Conservation (phyloP, 305 asterid genomes). For the Ajuga reptans region DNA sequence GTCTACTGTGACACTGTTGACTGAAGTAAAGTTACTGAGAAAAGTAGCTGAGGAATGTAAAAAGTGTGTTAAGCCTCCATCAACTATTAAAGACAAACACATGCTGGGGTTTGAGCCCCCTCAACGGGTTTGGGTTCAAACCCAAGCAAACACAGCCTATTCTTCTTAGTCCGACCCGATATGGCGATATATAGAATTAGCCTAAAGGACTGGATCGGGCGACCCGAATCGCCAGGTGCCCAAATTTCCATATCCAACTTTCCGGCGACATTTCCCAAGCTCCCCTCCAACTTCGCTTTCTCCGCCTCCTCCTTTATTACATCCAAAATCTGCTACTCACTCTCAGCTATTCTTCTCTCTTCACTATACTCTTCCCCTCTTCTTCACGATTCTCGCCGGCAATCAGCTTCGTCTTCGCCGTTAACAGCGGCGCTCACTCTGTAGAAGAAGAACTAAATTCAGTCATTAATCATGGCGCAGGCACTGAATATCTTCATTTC, state of each 20-base stretch:
- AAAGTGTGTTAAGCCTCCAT: too few relatives aligned
- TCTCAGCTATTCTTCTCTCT: background rate
- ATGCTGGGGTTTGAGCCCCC: too few relatives aligned
- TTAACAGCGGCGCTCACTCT: constrained; percentile 19
- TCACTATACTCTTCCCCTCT: background rate
- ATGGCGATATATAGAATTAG: too few relatives aligned
- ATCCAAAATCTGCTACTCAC: constrained; percentile 10
- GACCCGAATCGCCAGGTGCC: too few relatives aligned
- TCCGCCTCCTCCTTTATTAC: constrained; percentile 39
- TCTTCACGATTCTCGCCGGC: background rate
- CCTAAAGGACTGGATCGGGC: too few relatives aligned
- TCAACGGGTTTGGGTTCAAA: too few relatives aligned
- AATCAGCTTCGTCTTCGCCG: background rate
- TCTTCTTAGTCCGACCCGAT: too few relatives aligned
- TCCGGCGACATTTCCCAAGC: constrained; percentile 29
- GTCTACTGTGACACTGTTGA: too few relatives aligned
- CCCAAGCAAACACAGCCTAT: too few relatives aligned
- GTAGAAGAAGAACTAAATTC: background rate
- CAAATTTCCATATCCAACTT: background rate
- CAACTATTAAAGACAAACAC: too few relatives aligned
- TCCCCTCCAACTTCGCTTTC: constrained; percentile 25
- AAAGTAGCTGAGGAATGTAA: too few relatives aligned
- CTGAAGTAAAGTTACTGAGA: too few relatives aligned
- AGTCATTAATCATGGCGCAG: constrained; percentile 43
- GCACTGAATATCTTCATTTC: constrained; percentile 51